phyloP scores from a whole-genome alignment of 805 yeast genomes.

The Vanderwaltozyma polyspora region DNA sequence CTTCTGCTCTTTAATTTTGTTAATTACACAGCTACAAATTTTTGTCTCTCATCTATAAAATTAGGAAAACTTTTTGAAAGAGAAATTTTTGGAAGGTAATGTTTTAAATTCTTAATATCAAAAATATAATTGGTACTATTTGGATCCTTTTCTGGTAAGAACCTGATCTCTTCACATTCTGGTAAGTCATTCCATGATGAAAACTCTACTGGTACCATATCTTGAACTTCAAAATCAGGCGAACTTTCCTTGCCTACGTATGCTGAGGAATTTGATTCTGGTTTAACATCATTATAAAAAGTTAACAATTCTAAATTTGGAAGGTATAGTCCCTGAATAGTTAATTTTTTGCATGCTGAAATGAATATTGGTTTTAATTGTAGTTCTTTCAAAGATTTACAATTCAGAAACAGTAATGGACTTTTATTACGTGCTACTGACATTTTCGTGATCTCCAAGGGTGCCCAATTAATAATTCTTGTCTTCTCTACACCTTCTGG shows the following conservation, averaged over 20 bases:
- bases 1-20: too few species aligned
- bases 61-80: constrained; percentile 13
- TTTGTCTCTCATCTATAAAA: constrained; percentile 15
- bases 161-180: constrained; percentile 5
- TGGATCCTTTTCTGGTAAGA: not conserved
- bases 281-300: not conserved
- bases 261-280: not conserved
- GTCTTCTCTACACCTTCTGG: constrained; percentile 15
- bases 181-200: constrained; percentile 20
- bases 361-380: constrained; percentile 10
- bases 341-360: constrained; percentile 5
- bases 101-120: constrained; percentile 12
- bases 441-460: constrained; percentile 3
- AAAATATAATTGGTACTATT: constrained; percentile 8
- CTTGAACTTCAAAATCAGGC: not conserved
- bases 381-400: constrained; percentile 9
- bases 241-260: too few species aligned
- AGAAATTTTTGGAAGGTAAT: constrained; percentile 9
- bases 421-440: not conserved
- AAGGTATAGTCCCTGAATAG: constrained; percentile 17
- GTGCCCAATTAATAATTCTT: constrained; percentile 18
- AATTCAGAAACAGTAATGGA: constrained; percentile 16
- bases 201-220: constrained; percentile 13
- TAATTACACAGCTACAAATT: constrained; percentile 12
- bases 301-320: constrained; percentile 8